Percentiles rank a stretch among this genome's conserved stretches.
Evolutionary conservation across 2,329 filamentous ascomycete species (phyloP).

Genomic region (Aspergillus carbonarius): DNA sequence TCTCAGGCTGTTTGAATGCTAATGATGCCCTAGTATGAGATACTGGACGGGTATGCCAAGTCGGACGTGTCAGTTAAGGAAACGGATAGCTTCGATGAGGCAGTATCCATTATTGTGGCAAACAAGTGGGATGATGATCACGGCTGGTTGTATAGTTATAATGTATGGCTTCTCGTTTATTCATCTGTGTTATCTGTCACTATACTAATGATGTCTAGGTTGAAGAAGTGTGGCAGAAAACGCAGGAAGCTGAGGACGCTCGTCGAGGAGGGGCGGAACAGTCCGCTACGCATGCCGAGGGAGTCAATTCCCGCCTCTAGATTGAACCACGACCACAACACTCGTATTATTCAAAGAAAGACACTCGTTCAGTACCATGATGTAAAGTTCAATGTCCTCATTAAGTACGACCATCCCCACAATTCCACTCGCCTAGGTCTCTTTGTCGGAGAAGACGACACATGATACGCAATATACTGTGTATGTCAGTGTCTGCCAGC

Average conservation of each 20-base stretch:
- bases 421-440: too few species aligned
- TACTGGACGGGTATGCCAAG: conserved; percentile 5
- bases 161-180: background rate
- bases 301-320: background rate
- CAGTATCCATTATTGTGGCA: background rate
- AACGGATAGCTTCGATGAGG: conserved; percentile 7
- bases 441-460: too few species aligned
- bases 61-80: background rate
- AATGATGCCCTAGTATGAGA: conserved; percentile 2
- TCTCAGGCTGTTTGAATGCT: background rate
- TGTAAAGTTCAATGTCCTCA: too few species aligned
- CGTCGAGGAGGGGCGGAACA: background rate
- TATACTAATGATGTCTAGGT: conserved; percentile 2
- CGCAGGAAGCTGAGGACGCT: conserved; percentile 6
- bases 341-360: too few species aligned
- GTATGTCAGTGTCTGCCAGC: too few species aligned
- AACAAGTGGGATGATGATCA: conserved; percentile 10
- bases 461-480: too few species aligned
- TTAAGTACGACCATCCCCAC: too few species aligned
- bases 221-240: conserved; percentile 9
- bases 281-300: background rate
- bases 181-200: rapidly evolving
- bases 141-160: conserved; percentile 12
- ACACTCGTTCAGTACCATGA: too few species aligned
- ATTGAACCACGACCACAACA: too few species aligned